Base-by-base conservation (phyloP, 2,329 filamentous ascomycete genomes). In the Cytospora paraplurivora region DNA sequence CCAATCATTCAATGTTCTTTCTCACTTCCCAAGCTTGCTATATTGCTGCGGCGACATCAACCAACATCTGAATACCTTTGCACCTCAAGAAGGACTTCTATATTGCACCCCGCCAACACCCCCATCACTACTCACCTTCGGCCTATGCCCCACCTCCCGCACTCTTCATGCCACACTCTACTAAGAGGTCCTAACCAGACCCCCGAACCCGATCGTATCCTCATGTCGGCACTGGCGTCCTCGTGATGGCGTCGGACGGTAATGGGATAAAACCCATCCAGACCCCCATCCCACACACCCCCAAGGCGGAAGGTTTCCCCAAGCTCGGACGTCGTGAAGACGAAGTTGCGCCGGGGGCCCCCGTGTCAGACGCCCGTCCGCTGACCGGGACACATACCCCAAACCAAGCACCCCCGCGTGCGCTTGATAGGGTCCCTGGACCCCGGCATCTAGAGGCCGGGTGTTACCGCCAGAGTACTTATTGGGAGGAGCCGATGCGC, bases 371-470 rank as follows among this genome's bases (percentile, higher is more conserved):
- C 44, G 44, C 44, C n/a, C n/a, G n/a, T 21, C 44, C 44, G 44
- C 44, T 19, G 44, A 21, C 44, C 44, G 44, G 44, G 44, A 47
- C 44, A 47, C 44, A 47, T 19, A 47, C 44, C 44, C 44, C 44
- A 47, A 47, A 47, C 44, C 44, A 47, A 27, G 27, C 27, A 27
- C 4, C 27, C 27, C 4, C 27, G 27, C 27, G 27, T 27, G 27
- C 27, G 27, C 11, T 12, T 12, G 44, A 47, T 19, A 47, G 44
- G 44, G 44, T 47, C 44, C 44, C 44, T 47, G 44, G 44, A 47
- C 44, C 44, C 44, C 44, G 44, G n/a, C 44, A 47, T 47, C 44
- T 19, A n/a, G 44, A 47, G 44, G 44, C 44, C 44, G 44, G 44
- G 44, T 19, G 44, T 47, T 19, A 47, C 44, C 44, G 44, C 44